Base-by-base conservation (phyloP, 345 rosid species). In the Angophora floribunda region DNA sequence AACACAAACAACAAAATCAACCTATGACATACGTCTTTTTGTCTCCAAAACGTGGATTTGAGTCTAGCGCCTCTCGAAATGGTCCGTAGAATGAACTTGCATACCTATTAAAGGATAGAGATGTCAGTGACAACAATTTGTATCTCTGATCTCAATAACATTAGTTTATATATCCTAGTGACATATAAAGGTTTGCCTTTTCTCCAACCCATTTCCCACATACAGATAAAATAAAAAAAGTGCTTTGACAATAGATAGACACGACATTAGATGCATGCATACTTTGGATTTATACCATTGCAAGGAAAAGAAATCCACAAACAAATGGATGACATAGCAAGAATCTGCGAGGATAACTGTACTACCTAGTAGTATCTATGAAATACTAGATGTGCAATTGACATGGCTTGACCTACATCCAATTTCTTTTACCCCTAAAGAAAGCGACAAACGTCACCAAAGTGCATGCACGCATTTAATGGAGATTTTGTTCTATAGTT, bases 51-150 rank as follows among this genome's bases (percentile, higher is more conserved):
- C 98, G 98, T 86, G 99, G 99, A 78, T 95, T 97, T 53, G 99
- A 97, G 82, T 96, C 98, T 80, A 97, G 51, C 30, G 99, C 99
- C 91, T 97, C 99, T 87, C 99, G 92, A 89, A 97, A 97, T 51
- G 99, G 99, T 85, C 99, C 99, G 65, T 97, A 97, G 84, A 96
- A 97, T 67, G 99, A 94, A 93, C 99, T 97, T 15, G 99, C 99
- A 87, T 97, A 96, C 91, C 99, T 96, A 93, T 92, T 49, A 65
- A 53, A 90, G 79, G 82, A 75, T 36, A 75, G 47, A 36, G 49
- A 75, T 61, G 82, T 75, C 26, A 75, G 82, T 36, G 82, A 75
- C 26, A 1, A 75, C 11, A 36, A 75, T 75, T 75, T 36, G 82
- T 41, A 36, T 75, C 82, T 36, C 82, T 36, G 82, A 75, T 75